A percentile compares a stretch with the other conserved stretches of the same genome.
phyloP scores from a whole-genome alignment of 495 filamentous ascomycete species.

The Massariosphaeria phaeospora region DNA sequence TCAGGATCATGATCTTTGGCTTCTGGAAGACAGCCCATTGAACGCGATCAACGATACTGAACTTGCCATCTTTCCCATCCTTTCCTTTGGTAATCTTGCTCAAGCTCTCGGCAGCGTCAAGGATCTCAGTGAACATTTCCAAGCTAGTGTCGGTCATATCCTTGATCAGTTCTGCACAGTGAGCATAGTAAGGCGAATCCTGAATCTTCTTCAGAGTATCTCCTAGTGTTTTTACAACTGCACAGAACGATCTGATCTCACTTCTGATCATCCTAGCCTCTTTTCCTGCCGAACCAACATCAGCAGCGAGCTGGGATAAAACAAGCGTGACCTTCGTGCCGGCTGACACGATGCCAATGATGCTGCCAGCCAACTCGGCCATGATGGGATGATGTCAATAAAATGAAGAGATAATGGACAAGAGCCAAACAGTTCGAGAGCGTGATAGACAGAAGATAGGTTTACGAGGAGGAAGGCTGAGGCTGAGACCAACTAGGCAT shows the following conservation, averaged over 20 bases:
- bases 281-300: slow-evolving; percentile 17
- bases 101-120: slow-evolving; percentile 6
- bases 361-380: slow-evolving; percentile 19
- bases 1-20: slow-evolving; percentile 9
- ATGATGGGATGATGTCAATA: too few species aligned
- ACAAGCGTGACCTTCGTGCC: slow-evolving; percentile 20
- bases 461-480: too few species aligned
- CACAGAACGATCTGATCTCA: slow-evolving; percentile 15
- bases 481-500: too few species aligned
- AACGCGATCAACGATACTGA: slow-evolving; percentile 4
- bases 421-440: too few species aligned
- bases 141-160: slow-evolving; percentile 18
- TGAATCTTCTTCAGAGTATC: slow-evolving; percentile 13
- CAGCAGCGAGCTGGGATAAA: slow-evolving; percentile 19
- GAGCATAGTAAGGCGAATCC: slow-evolving; percentile 12
- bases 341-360: slow-evolving; percentile 24
- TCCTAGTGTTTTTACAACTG: slow-evolving; percentile 16
- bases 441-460: too few species aligned
- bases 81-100: slow-evolving; percentile 5
- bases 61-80: slow-evolving; percentile 12
- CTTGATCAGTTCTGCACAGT: slow-evolving; percentile 17
- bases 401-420: too few species aligned
- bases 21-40: slow-evolving; percentile 25
- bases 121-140: slow-evolving; percentile 23
- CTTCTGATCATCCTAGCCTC: slow-evolving; percentile 19